These are phyloP conservation scores for Medicago truncatula DNA, from an alignment of 306 rosid species.

Conservation along the genomic window DNA sequence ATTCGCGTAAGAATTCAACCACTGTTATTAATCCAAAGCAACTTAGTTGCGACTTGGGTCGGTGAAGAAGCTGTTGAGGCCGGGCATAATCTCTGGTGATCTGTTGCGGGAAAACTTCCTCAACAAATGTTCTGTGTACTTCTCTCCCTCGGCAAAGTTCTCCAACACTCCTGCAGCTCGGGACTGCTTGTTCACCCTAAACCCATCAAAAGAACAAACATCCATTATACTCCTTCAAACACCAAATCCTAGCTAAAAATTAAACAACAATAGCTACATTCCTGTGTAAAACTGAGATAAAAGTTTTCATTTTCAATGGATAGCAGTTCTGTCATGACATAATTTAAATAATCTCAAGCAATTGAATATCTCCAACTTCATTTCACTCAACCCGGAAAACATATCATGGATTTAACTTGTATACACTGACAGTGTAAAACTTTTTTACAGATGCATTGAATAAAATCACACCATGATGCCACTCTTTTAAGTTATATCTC, in stretches of 20 bases:
- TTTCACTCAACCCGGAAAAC: background rate
- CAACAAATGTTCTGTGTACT: conserved; percentile 68
- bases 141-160: conserved; percentile 80
- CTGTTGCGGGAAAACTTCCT: conserved; percentile 77
- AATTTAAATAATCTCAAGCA: background rate
- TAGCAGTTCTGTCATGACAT: background rate
- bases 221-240: conserved; percentile 12
- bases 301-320: background rate
- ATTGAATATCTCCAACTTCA: background rate
- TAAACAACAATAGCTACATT: background rate
- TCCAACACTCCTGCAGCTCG: conserved; percentile 93
- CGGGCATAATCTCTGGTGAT: conserved; percentile 80
- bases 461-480: too few species aligned
- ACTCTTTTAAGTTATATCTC: too few species aligned
- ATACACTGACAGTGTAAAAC: too few species aligned
- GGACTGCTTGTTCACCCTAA: conserved; percentile 77
- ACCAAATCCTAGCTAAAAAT: background rate
- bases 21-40: conserved; percentile 25
- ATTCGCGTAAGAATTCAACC: conserved; percentile 5
- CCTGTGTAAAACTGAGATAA: background rate
- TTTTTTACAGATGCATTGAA: too few species aligned
- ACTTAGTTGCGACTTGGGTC: conserved; percentile 68
- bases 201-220: conserved; percentile 6
- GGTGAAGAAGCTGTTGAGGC: conserved; percentile 68
- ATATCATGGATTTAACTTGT: too few species aligned